Conservation (phyloP, 108 stramenopile genomes). For the Nitzschia palea region DNA sequence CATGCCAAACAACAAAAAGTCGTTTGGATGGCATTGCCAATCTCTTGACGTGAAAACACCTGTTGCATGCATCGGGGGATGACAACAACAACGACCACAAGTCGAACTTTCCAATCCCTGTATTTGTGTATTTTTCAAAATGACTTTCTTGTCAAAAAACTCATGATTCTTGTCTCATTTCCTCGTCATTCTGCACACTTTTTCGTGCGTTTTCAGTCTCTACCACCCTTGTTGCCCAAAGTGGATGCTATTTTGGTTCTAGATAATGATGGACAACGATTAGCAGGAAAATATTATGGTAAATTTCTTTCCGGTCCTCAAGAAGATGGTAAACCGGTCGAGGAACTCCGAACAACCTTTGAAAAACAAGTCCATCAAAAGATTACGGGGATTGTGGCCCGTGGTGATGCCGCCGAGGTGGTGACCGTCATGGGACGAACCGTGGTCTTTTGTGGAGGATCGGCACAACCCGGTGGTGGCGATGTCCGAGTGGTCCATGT, state of each 20-base stretch:
- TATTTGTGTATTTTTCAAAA: too few relatives aligned
- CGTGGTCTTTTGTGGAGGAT: conserved; percentile 77
- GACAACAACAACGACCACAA: too few relatives aligned
- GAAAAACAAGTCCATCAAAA: conserved; percentile 79
- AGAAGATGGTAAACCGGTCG: conserved; percentile 43
- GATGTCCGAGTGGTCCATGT: conserved; percentile 82
- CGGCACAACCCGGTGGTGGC: conserved; percentile 34
- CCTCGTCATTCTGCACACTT: not conserved
- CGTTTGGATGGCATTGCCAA: too few relatives aligned
- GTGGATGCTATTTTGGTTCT: conserved; percentile 86
- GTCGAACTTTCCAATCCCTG: too few relatives aligned
- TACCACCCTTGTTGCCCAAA: conserved; percentile 84
- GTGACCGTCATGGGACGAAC: conserved; percentile 74
- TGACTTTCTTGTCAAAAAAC: not conserved
- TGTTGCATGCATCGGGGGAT: too few relatives aligned
- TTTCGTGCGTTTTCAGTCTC: conserved; percentile 1
- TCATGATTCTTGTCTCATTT: not conserved
- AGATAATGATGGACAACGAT: conserved; percentile 80
- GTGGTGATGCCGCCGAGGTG: conserved; percentile 85
- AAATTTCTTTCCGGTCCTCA: conserved; percentile 54
- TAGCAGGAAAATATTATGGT: conserved; percentile 88
- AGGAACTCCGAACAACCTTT: conserved; percentile 62
- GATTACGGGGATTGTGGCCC: conserved; percentile 70
- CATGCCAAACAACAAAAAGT: too few relatives aligned
- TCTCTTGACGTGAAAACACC: too few relatives aligned